Base-by-base conservation (phyloP, 345 rosid species). In the Citrus reticulata region DNA sequence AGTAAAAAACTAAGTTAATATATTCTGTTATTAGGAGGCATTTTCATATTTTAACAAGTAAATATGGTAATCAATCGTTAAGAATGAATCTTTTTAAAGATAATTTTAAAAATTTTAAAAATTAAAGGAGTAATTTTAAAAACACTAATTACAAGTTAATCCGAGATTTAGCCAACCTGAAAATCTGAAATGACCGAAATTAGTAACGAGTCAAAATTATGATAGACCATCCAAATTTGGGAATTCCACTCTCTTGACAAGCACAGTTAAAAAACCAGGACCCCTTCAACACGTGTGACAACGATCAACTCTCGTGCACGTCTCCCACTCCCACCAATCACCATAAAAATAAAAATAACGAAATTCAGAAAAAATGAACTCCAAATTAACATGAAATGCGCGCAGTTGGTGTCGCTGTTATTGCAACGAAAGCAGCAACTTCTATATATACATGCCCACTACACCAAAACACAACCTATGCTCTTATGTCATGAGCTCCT, bases 301-400 rank as follows among this genome's bases (percentile, higher is more conserved):
- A 19, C 19, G 9, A 65, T 66, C 20, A 2, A 32, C n/a, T 81
- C 71, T 55, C 63, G 20, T 39, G 58, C 20, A 9, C 30, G 72
- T 86, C 83, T 79, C 27, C 79, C 16, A 54, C 61, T 72, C 71
- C 40, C 72, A 69, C 42, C 42, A 39, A 39, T 39, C 42, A 39
- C 78, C 70, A 34, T 74, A 22, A 63, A 73, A 32, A 62, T 66
- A 27, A 22, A 37, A 37, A 29, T n/a, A 20, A 70, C 66, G 80
- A 83, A 87, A 87, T 87, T 82, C 84, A 78, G 75, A 77, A 81
- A 77, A 89, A 91, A 89, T 91, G 91, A 74, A 71, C 8, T 59
- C 76, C 74, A 88, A 91, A 89, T 91, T 84, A 87, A 88, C 81
- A 83, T 87, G 89, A 89, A 88, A 91, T 88, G 93, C 88, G 86